Evolutionary conservation across 1,284 basidiomycete species (phyloP), one percentile per base, ranked within the genome.

Genomic region (Coniophora puteana): DNA sequence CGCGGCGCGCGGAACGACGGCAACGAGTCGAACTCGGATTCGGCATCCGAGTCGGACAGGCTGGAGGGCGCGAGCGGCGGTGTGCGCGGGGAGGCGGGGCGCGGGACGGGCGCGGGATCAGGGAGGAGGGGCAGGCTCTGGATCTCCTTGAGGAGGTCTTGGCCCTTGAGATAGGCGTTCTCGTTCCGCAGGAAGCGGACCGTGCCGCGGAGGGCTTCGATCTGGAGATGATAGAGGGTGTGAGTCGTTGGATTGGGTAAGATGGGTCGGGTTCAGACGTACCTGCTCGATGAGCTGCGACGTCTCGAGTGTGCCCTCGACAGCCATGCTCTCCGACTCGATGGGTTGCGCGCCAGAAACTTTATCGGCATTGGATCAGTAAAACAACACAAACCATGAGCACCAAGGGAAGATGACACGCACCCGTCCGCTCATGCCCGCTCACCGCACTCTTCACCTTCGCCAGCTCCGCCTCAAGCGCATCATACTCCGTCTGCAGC

Each of bases 131-230:
- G 88, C 0, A 98, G 69, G 3, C 78, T 61, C 47, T 87, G 76
- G 43, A 98, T 80, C 53, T 93, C 88, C 42, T 78, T 75, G 49
- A 94, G 78, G 1, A 97, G 71, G 55, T 93, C 90, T 57, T 89
- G 84, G 2, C 91, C 87, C 58, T 90, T 94, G 61, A 99, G 80
- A 58, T 89, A 89, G 1, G 89, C 79, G 61, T 99, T 99, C 63
- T 99, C 95, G 26, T 76, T 80, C 14, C 93, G 82, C 21, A 99
- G 70, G 76, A 89, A 95, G 21, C 89, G 81, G 20, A 99, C 79
- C 0, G 92, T 92, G 3, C 85, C 83, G 31, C 90, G 85, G 14
- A 98, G 76, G n/a, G 86, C 86, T 39, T 95, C 90, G 53, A 98
- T 79, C 84, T 95, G 59, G 41, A 33, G 21, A 44, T n/a, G 28